Percentiles rank a stretch among this genome's conserved stretches.
phyloP scores from a whole-genome alignment of 768 basidiomycete genomes.

The Kwoniella dendrophila region DNA sequence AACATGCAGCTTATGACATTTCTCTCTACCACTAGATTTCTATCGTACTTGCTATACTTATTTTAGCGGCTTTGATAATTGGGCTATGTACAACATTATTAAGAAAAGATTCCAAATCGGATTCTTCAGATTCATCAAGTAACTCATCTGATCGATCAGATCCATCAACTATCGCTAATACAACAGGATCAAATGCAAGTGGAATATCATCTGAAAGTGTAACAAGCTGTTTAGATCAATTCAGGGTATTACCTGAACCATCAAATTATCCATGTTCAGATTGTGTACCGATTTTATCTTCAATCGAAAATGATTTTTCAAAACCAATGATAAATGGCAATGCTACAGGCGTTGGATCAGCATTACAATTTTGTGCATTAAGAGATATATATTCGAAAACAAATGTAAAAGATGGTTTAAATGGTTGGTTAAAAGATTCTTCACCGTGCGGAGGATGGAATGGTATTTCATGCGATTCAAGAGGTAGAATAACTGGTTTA shows the following conservation, averaged over 20 bases:
- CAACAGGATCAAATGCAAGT: constrained; percentile 25
- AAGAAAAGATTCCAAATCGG: constrained; percentile 17
- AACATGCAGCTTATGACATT: constrained; percentile 4
- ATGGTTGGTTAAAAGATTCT: constrained; percentile 40
- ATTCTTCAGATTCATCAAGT: neutral
- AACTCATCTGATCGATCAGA: neutral
- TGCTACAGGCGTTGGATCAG: constrained; percentile 52
- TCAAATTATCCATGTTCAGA: constrained; percentile 50
- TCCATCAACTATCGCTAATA: neutral
- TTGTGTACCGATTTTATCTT: constrained; percentile 49
- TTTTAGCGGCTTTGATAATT: constrained; percentile 34
- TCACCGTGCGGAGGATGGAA: constrained; percentile 52
- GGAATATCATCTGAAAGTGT: constrained; percentile 30
- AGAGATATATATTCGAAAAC: constrained; percentile 42
- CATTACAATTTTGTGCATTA: constrained; percentile 55
- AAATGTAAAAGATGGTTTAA: constrained; percentile 14
- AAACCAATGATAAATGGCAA: constrained; percentile 36
- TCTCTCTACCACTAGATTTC: constrained; percentile 15
- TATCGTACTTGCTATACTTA: constrained; percentile 32
- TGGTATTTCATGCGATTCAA: constrained; percentile 51
- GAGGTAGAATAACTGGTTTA: constrained; percentile 49
- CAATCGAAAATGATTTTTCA: constrained; percentile 49
- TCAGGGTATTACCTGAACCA: constrained; percentile 34
- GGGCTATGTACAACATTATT: constrained; percentile 44
- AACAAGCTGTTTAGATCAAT: constrained; percentile 44